Base-by-base conservation (phyloP, 352 stramenopile genomes). In the Phytopythium delawarense region DNA sequence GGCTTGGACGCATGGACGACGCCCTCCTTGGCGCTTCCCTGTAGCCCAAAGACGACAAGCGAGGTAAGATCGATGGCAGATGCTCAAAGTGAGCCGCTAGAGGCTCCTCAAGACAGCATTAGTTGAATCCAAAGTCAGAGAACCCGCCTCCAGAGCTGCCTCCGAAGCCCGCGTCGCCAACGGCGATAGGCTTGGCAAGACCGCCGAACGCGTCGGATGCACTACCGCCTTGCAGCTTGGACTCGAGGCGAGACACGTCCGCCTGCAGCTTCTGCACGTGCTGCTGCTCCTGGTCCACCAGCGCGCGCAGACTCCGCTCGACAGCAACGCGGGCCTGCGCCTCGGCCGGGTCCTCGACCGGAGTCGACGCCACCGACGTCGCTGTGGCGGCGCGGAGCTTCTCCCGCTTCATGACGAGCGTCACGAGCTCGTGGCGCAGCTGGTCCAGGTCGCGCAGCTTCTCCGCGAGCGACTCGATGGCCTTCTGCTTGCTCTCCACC, bases 401-500 rank as follows among this genome's bases (percentile, higher is more conserved):
- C 35, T 93, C 81, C 16, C 82, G 76, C 62, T 90, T 91, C 66
- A 88, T 84, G 13, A 77, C 69, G 15, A 93, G 67, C 54, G 72
- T 67, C 32, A 93, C 77, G 7, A 93, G 66, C 57, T 93, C 80
- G 32, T 87, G 74, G 25, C 84, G 84, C 32, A 92, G 63, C 61
- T 91, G 82, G 57, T 93, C 82, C 21, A 93, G 64, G 62, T 88
- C 79, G 20, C 74, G 78, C 37, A 93, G 54, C 46, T 89, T 88
- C 30, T 88, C 72, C 2, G 76, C 76, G 35, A 93, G 66, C 35
- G 72, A 63, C 62, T 89, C 81, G 42, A 93, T 79, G 8, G 76
- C 59, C 16, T 66, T 69, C 70, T 92, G 84, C 49, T 89, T 91
- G 58, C 69, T 69, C 61, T 89, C 77, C n/a, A 91, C 69, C 60